Conservation (phyloP, 768 basidiomycete species). For the Mycena belliarum region DNA sequence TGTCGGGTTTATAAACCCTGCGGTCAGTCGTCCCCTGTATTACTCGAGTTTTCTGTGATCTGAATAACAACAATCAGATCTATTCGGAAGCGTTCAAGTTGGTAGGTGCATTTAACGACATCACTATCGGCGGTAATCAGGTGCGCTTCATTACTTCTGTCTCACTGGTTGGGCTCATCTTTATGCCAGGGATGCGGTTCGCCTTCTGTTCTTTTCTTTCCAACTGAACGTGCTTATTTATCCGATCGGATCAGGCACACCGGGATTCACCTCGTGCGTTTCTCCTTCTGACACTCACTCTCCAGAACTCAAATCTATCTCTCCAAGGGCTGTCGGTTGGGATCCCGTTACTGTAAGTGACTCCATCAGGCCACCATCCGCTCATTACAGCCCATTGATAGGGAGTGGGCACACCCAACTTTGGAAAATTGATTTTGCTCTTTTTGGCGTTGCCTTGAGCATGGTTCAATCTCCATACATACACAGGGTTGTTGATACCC, state of each 20-base stretch:
- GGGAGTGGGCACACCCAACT: no score
- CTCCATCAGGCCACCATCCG: no score
- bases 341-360: slow-evolving; percentile 41
- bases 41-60: neutral
- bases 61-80: slow-evolving; percentile 27
- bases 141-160: neutral
- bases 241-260: slow-evolving; percentile 25
- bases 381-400: no score
- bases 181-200: slow-evolving; percentile 1
- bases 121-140: slow-evolving; percentile 40
- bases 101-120: slow-evolving; percentile 40
- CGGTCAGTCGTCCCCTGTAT: slow-evolving; percentile 26
- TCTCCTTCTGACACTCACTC: neutral
- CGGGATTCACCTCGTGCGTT: slow-evolving; percentile 37
- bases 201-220: neutral
- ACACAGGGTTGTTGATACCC: no score
- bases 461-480: no score
- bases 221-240: neutral
- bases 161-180: neutral
- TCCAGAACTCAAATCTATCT: neutral
- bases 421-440: no score
- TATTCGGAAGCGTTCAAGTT: slow-evolving; percentile 34
- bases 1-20: slow-evolving; percentile 52
- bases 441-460: no score
- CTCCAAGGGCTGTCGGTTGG: slow-evolving; percentile 38